phyloP scores from a whole-genome alignment of 441 rosid genomes.

The Bruguiera hainesii region DNA sequence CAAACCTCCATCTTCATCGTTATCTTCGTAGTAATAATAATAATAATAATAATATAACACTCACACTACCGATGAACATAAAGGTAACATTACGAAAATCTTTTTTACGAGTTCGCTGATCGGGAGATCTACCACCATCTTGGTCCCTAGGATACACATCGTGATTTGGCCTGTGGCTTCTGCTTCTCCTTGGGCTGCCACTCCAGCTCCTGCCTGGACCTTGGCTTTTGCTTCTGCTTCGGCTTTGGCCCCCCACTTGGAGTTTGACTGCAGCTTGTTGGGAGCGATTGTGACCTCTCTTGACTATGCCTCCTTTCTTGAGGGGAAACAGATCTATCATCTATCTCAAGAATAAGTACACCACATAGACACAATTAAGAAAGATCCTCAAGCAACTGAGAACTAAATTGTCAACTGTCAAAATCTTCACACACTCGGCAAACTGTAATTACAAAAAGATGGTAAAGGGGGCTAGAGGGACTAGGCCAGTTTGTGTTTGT shows the following conservation, averaged over 20 bases:
- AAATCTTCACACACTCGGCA: too few species aligned
- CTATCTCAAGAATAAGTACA: conserved; percentile 30
- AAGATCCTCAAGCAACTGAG: neutral
- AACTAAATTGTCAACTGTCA: too few species aligned
- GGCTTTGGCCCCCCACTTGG: conserved; percentile 33
- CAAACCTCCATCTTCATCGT: neutral
- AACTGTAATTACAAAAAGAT: too few species aligned
- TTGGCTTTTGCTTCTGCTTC: conserved; percentile 34
- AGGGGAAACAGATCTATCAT: conserved; percentile 73
- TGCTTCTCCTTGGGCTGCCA: conserved; percentile 11
- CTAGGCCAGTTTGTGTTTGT: too few species aligned
- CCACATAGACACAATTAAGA: neutral
- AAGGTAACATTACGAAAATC: conserved; percentile 4
- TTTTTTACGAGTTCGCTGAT: conserved; percentile 35
- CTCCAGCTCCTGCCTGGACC: conserved; percentile 32
- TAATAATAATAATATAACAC: too few species aligned
- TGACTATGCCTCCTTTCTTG: conserved; percentile 49
- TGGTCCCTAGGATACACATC: conserved; percentile 36
- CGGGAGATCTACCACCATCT: conserved; percentile 65
- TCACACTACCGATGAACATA: neutral
- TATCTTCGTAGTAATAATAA: too few species aligned
- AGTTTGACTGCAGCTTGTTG: conserved; percentile 65
- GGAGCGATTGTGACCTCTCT: conserved; percentile 66
- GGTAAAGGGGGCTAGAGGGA: too few species aligned
- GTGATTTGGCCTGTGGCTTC: conserved; percentile 14